Base-by-base conservation (phyloP, 2,329 filamentous ascomycete genomes). In the Aspergillus novoparasiticus region DNA sequence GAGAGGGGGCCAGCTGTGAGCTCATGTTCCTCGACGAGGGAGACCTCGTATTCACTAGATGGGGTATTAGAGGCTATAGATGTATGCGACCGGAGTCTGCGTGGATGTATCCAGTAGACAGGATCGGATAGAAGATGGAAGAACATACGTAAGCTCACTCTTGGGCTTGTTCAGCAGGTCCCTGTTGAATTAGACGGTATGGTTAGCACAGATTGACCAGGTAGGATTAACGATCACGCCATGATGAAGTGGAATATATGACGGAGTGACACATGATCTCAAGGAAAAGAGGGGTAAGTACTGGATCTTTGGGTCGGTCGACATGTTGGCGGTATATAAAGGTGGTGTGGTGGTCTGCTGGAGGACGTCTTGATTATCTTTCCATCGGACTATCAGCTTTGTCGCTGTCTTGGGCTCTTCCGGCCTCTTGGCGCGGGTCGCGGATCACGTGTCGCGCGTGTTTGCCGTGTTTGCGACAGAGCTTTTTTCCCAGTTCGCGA, bases 151-250 rank as follows among this genome's bases (percentile, higher is more conserved):
- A 81, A 97, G 90, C 78, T 97, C 94, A 75, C 86, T 88, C 81
- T 93, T 92, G 69, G 92, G 89, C 86, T 97, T 97, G 79, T 87
- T 89, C 69, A 96, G 88, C 74, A 97, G 88, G 80, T 97, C 93
- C 81, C 93, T 96, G 77, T 64, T 64, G 19, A 57, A 48, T 55
- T 21, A 69, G 81, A 73, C 81, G 76, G 63, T 46, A 65, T 66
- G 45, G 51, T 62, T 56, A 66, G 58, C 58, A 62, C 21, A 61
- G 50, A 61, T 57, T 51, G 58, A 60, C 26, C 58, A 39, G 58
- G 32, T 51, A 41, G 48, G 23, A 46, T 28, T 41, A 45, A 16
- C 16, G 41, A 58, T 56, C 23, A 32, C 36, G 58, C 45, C 59
- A 54, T 26, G 30, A n/a, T 32, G 6, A 58, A 60, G 32, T 43